Evolutionary conservation across 2,329 filamentous ascomycete genomes (phyloP).

Genomic region (Proliferodiscus dingleyae): DNA sequence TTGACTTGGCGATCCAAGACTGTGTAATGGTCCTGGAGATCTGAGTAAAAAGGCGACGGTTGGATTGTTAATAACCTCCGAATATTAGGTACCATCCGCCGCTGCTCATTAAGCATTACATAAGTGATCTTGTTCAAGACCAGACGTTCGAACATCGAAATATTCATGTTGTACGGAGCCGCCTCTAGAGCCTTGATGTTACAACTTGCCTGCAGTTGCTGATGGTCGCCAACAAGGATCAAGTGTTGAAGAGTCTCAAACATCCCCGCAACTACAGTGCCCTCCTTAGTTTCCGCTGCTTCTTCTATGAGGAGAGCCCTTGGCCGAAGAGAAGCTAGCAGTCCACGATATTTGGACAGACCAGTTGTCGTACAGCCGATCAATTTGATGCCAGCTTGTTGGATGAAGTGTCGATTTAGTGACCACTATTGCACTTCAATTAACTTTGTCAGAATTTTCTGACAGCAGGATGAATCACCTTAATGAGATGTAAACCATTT

Average conservation of each 20-base stretch:
- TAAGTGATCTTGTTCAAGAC: constrained; percentile 51
- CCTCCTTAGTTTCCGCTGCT: constrained; percentile 55
- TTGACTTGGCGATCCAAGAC: constrained; percentile 47
- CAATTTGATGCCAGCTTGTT: constrained; percentile 51
- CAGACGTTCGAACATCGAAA: constrained; percentile 66
- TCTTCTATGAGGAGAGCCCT: constrained; percentile 64
- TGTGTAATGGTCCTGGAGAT: constrained; percentile 52
- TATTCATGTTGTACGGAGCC: constrained; percentile 53
- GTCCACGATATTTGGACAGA: constrained; percentile 61
- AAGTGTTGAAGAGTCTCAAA: constrained; percentile 59
- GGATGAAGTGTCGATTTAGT: constrained; percentile 40
- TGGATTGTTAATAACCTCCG: constrained; percentile 46
- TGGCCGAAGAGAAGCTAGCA: constrained; percentile 57
- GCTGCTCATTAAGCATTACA: constrained; percentile 54
- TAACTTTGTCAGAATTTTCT: no score
- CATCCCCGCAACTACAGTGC: constrained; percentile 53
- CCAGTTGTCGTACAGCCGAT: constrained; percentile 57
- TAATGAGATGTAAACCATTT: constrained; percentile 17
- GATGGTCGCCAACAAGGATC: constrained; percentile 65
- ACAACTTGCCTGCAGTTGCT: constrained; percentile 60
- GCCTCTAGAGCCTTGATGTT: constrained; percentile 49
- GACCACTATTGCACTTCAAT: no score
- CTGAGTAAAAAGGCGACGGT: constrained; percentile 52
- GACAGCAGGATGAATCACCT: no score
- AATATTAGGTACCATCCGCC: constrained; percentile 67